Evolutionary conservation across 495 filamentous ascomycete genomes (phyloP).

Genomic region (Talaromyces proteolyticus): DNA sequence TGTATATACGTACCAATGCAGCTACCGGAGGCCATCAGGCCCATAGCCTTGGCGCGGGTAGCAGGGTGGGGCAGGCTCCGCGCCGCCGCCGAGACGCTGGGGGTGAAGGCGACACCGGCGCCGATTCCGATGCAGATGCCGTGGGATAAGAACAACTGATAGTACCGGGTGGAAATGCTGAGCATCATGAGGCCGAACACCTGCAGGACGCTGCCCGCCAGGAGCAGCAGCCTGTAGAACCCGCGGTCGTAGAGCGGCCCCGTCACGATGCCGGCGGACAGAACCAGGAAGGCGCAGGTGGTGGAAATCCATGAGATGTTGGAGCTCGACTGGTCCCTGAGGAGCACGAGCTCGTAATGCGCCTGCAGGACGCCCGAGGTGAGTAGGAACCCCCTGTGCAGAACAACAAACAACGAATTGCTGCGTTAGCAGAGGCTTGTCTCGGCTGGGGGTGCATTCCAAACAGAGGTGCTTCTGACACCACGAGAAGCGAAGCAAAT

Average conservation of each 20-base stretch:
- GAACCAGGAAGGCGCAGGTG: background rate
- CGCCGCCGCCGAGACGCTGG: constrained; percentile 55
- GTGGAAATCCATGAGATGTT: constrained; percentile 59
- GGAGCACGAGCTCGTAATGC: constrained; percentile 53
- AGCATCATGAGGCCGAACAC: constrained; percentile 72
- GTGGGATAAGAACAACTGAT: constrained; percentile 38
- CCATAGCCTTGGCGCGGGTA: constrained; percentile 41
- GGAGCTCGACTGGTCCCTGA: constrained; percentile 48
- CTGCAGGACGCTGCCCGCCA: constrained; percentile 53
- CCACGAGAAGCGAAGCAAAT: background rate
- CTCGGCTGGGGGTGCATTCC: background rate
- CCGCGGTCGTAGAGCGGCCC: constrained; percentile 74
- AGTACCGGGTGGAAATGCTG: constrained; percentile 40
- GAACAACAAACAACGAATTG: too few relatives aligned
- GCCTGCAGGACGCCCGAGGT: constrained; percentile 66
- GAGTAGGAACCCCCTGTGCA: constrained; percentile 48
- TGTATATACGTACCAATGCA: background rate
- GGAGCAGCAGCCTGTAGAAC: constrained; percentile 49
- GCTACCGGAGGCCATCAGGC: constrained; percentile 61
- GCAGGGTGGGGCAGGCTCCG: constrained; percentile 39
- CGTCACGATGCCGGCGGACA: constrained; percentile 44
- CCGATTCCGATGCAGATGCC: constrained; percentile 41
- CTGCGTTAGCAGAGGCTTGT: too few relatives aligned
- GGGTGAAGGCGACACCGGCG: constrained; percentile 53
- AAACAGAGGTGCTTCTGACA: background rate